Evolutionary conservation across 2,329 filamentous ascomycete species (phyloP).

Genomic region (Chrysoporthe deuterocubensis): DNA sequence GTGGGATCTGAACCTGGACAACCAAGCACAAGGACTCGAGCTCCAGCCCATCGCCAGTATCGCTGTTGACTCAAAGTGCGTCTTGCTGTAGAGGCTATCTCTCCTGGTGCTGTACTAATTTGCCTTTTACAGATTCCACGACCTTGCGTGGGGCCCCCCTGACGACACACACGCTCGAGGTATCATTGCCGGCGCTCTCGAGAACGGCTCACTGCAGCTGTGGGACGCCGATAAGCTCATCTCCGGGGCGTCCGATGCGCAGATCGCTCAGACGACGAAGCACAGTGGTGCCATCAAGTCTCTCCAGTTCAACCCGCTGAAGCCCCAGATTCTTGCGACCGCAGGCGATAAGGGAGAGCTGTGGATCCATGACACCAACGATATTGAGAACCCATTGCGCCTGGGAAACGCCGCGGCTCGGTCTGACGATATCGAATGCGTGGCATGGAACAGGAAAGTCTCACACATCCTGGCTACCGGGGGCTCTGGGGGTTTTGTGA

Average conservation of each 20-base stretch:
- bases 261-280: slow-evolving; percentile 84
- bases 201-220: slow-evolving; percentile 90
- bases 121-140: slow-evolving; percentile 76
- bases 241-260: slow-evolving; percentile 66
- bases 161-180: slow-evolving; percentile 79
- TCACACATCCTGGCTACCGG: slow-evolving; percentile 95
- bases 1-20: slow-evolving; percentile 89
- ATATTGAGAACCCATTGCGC: slow-evolving; percentile 84
- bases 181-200: slow-evolving; percentile 92
- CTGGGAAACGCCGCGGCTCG: slow-evolving; percentile 86
- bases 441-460: slow-evolving; percentile 99
- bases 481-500: slow-evolving; percentile 90
- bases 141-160: slow-evolving; percentile 90
- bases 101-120: slow-evolving; percentile 19
- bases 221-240: slow-evolving; percentile 83
- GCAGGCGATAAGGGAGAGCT: slow-evolving; percentile 95
- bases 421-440: slow-evolving; percentile 91
- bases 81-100: not conserved
- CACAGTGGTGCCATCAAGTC: slow-evolving; percentile 93
- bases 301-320: slow-evolving; percentile 93
- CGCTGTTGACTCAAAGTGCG: slow-evolving; percentile 85
- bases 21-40: slow-evolving; percentile 75
- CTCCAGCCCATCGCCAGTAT: slow-evolving; percentile 84
- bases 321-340: slow-evolving; percentile 88
- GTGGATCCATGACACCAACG: slow-evolving; percentile 93